Evolutionary conservation across 2,329 filamentous ascomycete genomes (phyloP), one percentile per base, ranked within the genome.

Genomic region (Verticillium nubilum): DNA sequence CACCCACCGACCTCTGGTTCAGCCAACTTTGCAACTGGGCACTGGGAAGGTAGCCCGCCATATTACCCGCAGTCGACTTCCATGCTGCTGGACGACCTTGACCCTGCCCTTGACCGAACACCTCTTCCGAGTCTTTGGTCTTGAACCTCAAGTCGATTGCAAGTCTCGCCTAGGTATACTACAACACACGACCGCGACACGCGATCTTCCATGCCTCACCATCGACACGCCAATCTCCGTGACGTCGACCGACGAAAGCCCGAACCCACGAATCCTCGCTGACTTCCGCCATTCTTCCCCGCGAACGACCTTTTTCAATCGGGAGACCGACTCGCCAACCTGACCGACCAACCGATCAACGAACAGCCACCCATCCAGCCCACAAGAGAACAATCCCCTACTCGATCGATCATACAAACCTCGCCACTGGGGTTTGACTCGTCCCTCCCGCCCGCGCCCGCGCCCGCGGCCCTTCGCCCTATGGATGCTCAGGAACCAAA

Each of bases 401-500:
- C 42, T 12, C 9, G 42, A 13, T 23, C 19, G 42, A 50, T 25
- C 42, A 25, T 19, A 25, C 42, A 25, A 50, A 12, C 19, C 42
- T 50, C 42, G n/a, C 19, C 42, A 23, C 42, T 23, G 42, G 42
- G 42, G 42, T 50, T 50, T 50, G 42, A 5, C 42, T 50, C 42
- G n/a, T 25, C 19, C n/a, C 19, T 50, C 42, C 42, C 42, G 19
- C 19, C 42, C 42, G 42, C 42, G 42, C 42, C 42, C 42, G 19
- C 42, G 42, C 42, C 42, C 19, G 42, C 42, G 42, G 42, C 42
- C 42, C 19, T 26, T 25, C 29, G 52, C 52, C n/a, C 52, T 33
- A 56, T 56, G 54, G 54, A 56, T 56, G 54, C 33, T 17, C 54
- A 56, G n/a, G 54, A 56, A 28, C 23, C 54, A 28, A 56, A 37